Evolutionary conservation across 2,329 filamentous ascomycete species (phyloP).

Genomic region (Xenosphaeropsis pyriputrescens): DNA sequence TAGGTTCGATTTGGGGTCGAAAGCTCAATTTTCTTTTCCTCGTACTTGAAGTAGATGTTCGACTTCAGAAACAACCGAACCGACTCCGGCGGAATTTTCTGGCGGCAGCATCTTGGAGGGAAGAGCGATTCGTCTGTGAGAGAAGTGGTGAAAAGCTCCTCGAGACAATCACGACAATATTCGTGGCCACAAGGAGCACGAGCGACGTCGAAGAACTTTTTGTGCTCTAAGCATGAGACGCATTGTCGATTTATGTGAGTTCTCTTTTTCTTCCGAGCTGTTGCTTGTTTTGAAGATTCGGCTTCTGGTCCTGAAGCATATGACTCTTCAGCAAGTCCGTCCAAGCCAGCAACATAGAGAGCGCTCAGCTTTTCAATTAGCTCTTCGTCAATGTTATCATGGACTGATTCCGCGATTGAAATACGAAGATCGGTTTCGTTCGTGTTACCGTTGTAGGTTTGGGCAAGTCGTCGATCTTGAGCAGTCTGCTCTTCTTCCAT

Average conservation of each 20-base stretch:
- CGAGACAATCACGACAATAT: slow-evolving; percentile 36
- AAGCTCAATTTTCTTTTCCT: slow-evolving; percentile 31
- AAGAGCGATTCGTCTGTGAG: slow-evolving; percentile 35
- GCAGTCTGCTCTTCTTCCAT: slow-evolving; percentile 6
- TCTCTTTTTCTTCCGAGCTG: background rate
- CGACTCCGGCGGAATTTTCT: slow-evolving; percentile 22
- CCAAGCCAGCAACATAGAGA: slow-evolving; percentile 4
- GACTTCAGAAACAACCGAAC: slow-evolving; percentile 21
- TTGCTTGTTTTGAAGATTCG: background rate
- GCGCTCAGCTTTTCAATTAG: slow-evolving; percentile 7
- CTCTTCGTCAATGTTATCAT: slow-evolving; percentile 4
- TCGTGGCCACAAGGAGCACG: slow-evolving; percentile 25
- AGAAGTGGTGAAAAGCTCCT: slow-evolving; percentile 25
- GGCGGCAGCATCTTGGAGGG: slow-evolving; percentile 36
- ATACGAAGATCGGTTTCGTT: background rate
- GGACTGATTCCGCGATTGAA: background rate
- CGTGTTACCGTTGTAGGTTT: background rate
- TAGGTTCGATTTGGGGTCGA: slow-evolving; percentile 32
- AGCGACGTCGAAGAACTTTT: slow-evolving; percentile 5
- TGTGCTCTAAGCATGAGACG: slow-evolving; percentile 5
- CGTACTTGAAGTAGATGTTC: slow-evolving; percentile 21
- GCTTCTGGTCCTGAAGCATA: background rate
- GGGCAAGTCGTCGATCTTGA: slow-evolving; percentile 6
- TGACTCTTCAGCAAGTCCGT: slow-evolving; percentile 3
- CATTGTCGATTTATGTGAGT: slow-evolving; percentile 1